Evolutionary conservation across 2,329 filamentous ascomycete species (phyloP).

Genomic region (Aureobasidium namibiae): DNA sequence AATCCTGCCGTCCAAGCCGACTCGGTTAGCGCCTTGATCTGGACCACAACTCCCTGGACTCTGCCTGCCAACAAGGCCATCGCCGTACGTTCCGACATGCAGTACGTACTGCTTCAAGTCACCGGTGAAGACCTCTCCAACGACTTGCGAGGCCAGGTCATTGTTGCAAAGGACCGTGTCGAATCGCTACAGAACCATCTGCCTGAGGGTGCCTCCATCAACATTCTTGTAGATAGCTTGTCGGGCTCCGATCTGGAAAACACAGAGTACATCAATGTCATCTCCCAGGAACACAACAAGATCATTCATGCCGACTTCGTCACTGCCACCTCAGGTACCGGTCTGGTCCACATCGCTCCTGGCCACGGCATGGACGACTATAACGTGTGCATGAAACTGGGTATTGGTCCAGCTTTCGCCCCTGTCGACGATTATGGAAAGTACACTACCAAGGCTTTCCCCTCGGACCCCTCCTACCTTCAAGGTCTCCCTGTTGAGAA

Average conservation of each 20-base stretch:
- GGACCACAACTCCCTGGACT: slow-evolving; percentile 98
- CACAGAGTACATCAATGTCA: slow-evolving; percentile 60
- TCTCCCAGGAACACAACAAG: slow-evolving; percentile 51
- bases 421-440: slow-evolving; percentile 74
- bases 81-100: slow-evolving; percentile 65
- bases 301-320: slow-evolving; percentile 85
- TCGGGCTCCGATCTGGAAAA: slow-evolving; percentile 57
- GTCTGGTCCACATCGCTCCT: slow-evolving; percentile 88
- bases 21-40: slow-evolving; percentile 72
- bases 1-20: slow-evolving; percentile 34
- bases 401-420: slow-evolving; percentile 62
- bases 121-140: slow-evolving; percentile 23
- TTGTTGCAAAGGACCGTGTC: slow-evolving; percentile 66
- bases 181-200: slow-evolving; percentile 45
- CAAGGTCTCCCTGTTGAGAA: slow-evolving; percentile 63
- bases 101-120: slow-evolving; percentile 61
- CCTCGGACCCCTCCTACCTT: slow-evolving; percentile 58
- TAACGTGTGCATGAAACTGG: slow-evolving; percentile 62
- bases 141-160: slow-evolving; percentile 46
- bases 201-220: slow-evolving; percentile 37
- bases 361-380: slow-evolving; percentile 98
- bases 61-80: slow-evolving; percentile 87
- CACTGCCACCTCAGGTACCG: slow-evolving; percentile 80
- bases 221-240: slow-evolving; percentile 49
- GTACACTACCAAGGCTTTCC: slow-evolving; percentile 74